Evolutionary conservation across 2,329 filamentous ascomycete species (phyloP).

Genomic region (Colletotrichum tabaci): DNA sequence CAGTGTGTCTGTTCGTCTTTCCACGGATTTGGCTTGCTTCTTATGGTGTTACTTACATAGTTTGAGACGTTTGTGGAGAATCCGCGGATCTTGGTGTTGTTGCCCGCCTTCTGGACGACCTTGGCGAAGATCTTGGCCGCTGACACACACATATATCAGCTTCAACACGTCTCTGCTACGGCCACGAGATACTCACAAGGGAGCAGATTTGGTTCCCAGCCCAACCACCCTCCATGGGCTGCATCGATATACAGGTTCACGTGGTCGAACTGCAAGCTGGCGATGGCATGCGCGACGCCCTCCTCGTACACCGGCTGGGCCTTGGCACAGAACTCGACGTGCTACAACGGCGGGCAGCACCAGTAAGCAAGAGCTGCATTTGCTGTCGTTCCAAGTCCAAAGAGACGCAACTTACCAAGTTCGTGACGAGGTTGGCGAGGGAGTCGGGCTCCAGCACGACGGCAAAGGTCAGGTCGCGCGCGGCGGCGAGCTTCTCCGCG

Average conservation of each 20-base stretch:
- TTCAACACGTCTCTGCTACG: too few relatives aligned
- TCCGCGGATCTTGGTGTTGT: constrained; percentile 53
- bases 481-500: constrained; percentile 54
- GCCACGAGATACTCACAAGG: constrained; percentile 47
- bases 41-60: constrained; percentile 44
- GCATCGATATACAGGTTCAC: constrained; percentile 59
- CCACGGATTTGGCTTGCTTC: not conserved
- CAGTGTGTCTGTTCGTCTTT: not conserved
- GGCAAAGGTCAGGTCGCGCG: constrained; percentile 57
- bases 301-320: constrained; percentile 57
- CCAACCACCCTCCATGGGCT: constrained; percentile 60
- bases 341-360: not conserved
- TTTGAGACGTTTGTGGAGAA: constrained; percentile 63
- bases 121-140: constrained; percentile 58
- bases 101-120: constrained; percentile 54
- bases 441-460: constrained; percentile 62
- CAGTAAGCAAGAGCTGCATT: not conserved
- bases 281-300: constrained; percentile 59
- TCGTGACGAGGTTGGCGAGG: constrained; percentile 60
- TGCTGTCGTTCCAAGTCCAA: too few relatives aligned
- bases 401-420: constrained; percentile 45
- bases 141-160: constrained; percentile 38
- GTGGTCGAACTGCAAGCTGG: constrained; percentile 54
- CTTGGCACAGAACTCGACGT: constrained; percentile 53
- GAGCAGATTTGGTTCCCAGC: constrained; percentile 57